Conservation (phyloP, 2,329 filamentous ascomycete species). For the Huntiella moniliformis region DNA sequence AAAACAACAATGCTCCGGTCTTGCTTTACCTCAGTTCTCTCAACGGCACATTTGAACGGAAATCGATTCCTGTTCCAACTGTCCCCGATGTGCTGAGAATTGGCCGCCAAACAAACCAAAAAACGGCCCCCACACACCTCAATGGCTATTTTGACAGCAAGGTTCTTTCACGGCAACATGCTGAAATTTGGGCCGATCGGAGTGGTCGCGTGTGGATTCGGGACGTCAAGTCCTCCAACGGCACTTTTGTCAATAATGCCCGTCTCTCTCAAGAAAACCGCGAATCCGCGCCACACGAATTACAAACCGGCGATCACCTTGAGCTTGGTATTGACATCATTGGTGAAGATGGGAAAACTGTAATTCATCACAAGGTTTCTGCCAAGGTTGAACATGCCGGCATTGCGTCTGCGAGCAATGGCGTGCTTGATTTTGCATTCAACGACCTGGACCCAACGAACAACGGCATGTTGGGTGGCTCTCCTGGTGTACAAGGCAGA, state of each 20-base stretch:
- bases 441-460: constrained; percentile 75
- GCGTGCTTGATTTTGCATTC: constrained; percentile 75
- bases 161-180: constrained; percentile 86
- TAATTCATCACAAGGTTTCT: constrained; percentile 95
- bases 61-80: constrained; percentile 85
- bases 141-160: constrained; percentile 99
- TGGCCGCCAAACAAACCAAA: constrained; percentile 90
- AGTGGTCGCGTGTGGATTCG: constrained; percentile 88
- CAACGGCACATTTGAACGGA: constrained; percentile 92
- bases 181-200: constrained; percentile 76
- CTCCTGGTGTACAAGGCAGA: constrained; percentile 49
- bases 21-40: constrained; percentile 75
- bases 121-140: constrained; percentile 72
- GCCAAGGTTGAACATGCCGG: constrained; percentile 93
- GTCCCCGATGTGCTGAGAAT: constrained; percentile 88
- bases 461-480: constrained; percentile 50
- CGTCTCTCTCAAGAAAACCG: constrained; percentile 84
- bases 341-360: constrained; percentile 93
- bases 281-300: constrained; percentile 86
- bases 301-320: constrained; percentile 77
- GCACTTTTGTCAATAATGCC: constrained; percentile 89
- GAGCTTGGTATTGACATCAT: constrained; percentile 97
- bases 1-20: constrained; percentile 45
- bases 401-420: constrained; percentile 54
- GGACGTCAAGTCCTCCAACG: constrained; percentile 96